These are phyloP conservation scores for Verticillium isaacii DNA, from an alignment of 2,329 filamentous ascomycete genomes.

Conservation along the genomic window DNA sequence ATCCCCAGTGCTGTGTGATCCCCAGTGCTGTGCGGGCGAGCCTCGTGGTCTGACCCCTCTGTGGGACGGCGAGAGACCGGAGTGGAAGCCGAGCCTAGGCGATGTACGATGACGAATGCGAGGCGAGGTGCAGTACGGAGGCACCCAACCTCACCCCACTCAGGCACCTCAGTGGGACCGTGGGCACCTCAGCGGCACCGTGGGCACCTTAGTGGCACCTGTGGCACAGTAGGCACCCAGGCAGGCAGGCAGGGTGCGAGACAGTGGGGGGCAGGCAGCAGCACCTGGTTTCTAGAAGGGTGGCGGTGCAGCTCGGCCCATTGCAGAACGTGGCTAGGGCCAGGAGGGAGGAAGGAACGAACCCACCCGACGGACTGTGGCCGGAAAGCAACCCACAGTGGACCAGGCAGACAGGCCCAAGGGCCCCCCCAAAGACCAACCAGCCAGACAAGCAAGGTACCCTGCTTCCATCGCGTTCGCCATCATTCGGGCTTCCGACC, in stretches of 20 bases:
- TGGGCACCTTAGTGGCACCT: no score
- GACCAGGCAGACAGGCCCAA: not conserved
- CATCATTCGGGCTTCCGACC: conserved; percentile 1
- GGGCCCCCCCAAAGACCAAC: not conserved
- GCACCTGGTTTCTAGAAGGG: not conserved
- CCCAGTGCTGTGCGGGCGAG: no score
- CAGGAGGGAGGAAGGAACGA: not conserved
- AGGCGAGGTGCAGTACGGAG: not conserved
- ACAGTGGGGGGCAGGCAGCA: no score
- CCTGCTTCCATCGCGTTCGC: conserved; percentile 1
- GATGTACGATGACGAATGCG: not conserved
- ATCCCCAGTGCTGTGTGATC: no score
- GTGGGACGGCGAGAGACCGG: not conserved
- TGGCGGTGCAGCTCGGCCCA: not conserved
- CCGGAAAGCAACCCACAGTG: not conserved
- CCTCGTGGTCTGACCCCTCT: no score
- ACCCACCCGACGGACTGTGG: not conserved
- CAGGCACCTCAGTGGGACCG: no score
- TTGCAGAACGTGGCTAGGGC: not conserved
- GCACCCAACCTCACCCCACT: no score
- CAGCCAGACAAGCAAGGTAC: not conserved
- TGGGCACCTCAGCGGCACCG: no score
- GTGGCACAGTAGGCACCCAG: no score
- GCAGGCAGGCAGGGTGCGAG: no score
- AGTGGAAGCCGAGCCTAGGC: not conserved